Evolutionary conservation across 2,329 filamentous ascomycete species (phyloP), one percentile per base, ranked within the genome.

Genomic region (Mariannaea sp.): DNA sequence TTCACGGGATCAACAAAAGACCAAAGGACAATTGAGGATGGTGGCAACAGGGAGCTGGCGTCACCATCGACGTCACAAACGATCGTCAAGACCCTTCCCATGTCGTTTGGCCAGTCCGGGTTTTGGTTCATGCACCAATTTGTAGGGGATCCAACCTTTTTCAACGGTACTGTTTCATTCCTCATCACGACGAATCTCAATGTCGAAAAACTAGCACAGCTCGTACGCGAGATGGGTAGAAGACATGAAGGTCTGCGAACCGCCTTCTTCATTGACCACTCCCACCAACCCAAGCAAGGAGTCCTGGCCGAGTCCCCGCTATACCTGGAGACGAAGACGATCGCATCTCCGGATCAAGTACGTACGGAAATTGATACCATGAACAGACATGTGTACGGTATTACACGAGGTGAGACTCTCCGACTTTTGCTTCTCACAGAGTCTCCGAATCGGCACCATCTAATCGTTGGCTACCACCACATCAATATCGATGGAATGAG

Each of bases 401-500:
- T n/a, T 7, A 33, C 8, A 33, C 14, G 30, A 5, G 13, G 30
- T 33, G 8, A 45, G 14, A 30, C 16, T 35, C n/a, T 32, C 27
- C n/a, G n/a, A n/a, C n/a, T n/a, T n/a, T n/a, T n/a, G n/a, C 17
- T 55, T 1, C 27, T 55, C 4, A 29, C 12, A 1, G 17, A 42
- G 20, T 52, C 53, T 4, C 35, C 46, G 5, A 9, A 42, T 7
- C 16, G 20, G 5, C 53, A 52, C 17, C 53, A 32, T 5, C 48
- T 55, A 12, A 7, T 55, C 3, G 19, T 46, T 12, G 33, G 33
- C 5, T 41, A 40, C 24, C 53, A 55, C 14, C 53, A 55, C 36
- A 52, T 55, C 16, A 30, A 30, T 4, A 22, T 40, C 1, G 53
- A 55, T 9, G 53, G 53, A 5, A 40, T 41, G 27, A 55, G 48